Evolutionary conservation across 73 alveolate species (phyloP), one percentile per base, ranked within the genome.

Genomic region (Symbiodinium pilosum): DNA sequence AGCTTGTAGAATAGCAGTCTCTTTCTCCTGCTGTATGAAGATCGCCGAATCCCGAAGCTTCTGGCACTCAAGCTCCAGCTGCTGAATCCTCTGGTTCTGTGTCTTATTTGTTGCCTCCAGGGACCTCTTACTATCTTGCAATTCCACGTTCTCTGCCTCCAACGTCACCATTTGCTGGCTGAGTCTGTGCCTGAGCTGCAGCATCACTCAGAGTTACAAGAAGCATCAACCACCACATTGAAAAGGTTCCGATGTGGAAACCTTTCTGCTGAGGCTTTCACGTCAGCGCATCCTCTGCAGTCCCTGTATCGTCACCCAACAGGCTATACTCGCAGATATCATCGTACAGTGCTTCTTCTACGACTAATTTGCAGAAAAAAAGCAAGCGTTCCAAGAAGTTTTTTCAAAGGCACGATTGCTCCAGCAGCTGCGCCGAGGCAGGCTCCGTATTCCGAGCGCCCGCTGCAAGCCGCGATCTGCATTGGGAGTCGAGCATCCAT

Each of bases 131-230:
- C n/a, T 41, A 34, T 88, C 95, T 26, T 88, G 95, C 18, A 88
- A 86, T 38, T 88, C 95, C 28, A 88, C 95, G 71, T 88, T 88
- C 47, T 88, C 95, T 59, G 95, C 95, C 34, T 88, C 95, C 36
- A 88, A 71, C 11, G 71, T 11, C n/a, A 88, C 38, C 69, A 88
- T 77, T 40, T 88, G 95, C 43, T 88, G 95, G 71, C 86, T 88
- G 51, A 88, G 30, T 64, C 34, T 64, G 81, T 64, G 81, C 81
- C 81, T 64, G 20, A 64, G 81, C 59, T 47, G 14, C 59, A 47
- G 6, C 59, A 47, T n/a, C n/a, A n/a, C n/a, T n/a, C n/a, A n/a
- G n/a, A n/a, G n/a, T n/a, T n/a, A n/a, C n/a, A n/a, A n/a, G n/a
- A n/a, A n/a, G n/a, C n/a, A n/a, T n/a, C n/a, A n/a, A n/a, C n/a